Percentiles rank a stretch among this genome's conserved stretches.
Conservation (phyloP, 257 asterid species). For the Solanum etuberosum region DNA sequence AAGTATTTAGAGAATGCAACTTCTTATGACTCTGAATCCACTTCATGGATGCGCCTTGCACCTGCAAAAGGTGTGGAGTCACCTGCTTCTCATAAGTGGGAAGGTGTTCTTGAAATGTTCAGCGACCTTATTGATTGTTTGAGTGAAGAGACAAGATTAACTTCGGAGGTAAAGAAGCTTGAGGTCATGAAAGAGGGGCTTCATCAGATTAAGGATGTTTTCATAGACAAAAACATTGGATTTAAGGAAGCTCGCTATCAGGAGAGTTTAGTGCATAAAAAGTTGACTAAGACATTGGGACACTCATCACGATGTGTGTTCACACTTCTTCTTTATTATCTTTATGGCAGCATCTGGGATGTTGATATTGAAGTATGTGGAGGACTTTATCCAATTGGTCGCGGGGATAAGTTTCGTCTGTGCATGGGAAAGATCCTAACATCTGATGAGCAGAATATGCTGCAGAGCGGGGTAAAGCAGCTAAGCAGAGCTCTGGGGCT, state of each 20-base stretch:
- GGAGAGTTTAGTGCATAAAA: conserved; percentile 67
- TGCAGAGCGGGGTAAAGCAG: conserved; percentile 54
- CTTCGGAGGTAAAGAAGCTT: conserved; percentile 37
- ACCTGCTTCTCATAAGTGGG: not conserved
- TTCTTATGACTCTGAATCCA: conserved; percentile 49
- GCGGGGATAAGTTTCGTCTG: conserved; percentile 34
- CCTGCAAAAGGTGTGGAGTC: conserved; percentile 28
- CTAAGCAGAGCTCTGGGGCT: conserved; percentile 63
- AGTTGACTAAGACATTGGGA: conserved; percentile 52
- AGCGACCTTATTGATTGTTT: conserved; percentile 46
- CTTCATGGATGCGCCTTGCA: conserved; percentile 83
- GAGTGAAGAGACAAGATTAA: conserved; percentile 21
- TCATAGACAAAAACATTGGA: conserved; percentile 64
- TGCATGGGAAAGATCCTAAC: conserved; percentile 77
- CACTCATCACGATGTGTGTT: conserved; percentile 70
- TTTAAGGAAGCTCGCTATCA: conserved; percentile 58
- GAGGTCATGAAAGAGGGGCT: conserved; percentile 82
- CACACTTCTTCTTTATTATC: conserved; percentile 60
- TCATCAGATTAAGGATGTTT: conserved; percentile 58
- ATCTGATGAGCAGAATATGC: conserved; percentile 44
- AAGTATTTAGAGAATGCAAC: conserved; percentile 39
- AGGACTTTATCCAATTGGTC: conserved; percentile 38
- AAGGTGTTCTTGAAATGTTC: conserved; percentile 1
- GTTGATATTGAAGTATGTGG: conserved; percentile 77
- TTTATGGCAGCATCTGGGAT: conserved; percentile 45